Conservation (phyloP, 208 protist genomes). For the Leishmania major region DNA sequence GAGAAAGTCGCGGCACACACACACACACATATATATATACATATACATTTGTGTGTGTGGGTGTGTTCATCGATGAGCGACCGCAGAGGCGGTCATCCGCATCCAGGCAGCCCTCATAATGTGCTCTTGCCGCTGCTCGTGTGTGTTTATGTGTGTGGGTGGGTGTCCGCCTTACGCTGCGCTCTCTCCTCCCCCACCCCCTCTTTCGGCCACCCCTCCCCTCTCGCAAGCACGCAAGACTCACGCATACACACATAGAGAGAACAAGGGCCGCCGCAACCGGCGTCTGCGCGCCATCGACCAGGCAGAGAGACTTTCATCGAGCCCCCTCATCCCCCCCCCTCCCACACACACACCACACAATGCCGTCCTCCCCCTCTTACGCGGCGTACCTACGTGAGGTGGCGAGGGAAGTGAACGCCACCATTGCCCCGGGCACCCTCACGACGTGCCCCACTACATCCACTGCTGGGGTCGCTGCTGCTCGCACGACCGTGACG, state of each 20-base stretch:
- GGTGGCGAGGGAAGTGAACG: conserved; percentile 17
- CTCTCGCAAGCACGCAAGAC: neutral
- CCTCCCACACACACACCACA: neutral
- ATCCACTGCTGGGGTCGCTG: neutral
- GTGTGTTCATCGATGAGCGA: neutral
- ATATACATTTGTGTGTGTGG: neutral
- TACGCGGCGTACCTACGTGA: conserved; percentile 35
- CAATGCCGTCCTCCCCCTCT: conserved; percentile 1
- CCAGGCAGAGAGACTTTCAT: neutral
- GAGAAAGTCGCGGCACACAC: neutral
- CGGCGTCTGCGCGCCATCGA: neutral
- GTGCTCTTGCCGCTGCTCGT: neutral
- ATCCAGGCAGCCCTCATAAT: neutral
- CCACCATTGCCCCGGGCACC: neutral
- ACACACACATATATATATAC: neutral
- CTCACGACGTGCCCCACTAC: neutral
- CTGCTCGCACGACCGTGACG: neutral
- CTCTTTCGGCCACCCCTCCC: neutral
- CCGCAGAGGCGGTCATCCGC: neutral
- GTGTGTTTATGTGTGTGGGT: neutral
- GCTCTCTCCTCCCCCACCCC: neutral
- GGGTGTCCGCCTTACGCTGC: neutral
- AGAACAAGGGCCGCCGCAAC: neutral
- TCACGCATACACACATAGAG: neutral
- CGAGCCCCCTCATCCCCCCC: neutral